Conservation (phyloP, 2,329 filamentous ascomycete species). For the Diaporthe sp. region DNA sequence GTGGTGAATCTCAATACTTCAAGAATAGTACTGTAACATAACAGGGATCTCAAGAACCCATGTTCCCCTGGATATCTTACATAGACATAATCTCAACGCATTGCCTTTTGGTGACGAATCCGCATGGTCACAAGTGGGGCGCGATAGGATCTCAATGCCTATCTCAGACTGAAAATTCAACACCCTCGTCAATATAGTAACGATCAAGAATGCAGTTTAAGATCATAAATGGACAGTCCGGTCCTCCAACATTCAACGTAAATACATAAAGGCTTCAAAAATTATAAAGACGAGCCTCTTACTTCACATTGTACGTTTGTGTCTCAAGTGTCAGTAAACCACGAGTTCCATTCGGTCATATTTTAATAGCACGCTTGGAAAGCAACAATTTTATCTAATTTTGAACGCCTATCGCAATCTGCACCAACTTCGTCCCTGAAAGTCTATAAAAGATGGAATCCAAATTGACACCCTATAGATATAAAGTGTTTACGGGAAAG, state of each 20-base stretch:
- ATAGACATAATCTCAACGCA: background rate
- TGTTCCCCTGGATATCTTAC: background rate
- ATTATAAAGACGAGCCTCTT: background rate
- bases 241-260: background rate
- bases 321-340: background rate
- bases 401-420: too few relatives aligned
- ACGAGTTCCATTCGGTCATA: background rate
- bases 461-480: background rate
- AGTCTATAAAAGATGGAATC: background rate
- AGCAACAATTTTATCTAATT: background rate
- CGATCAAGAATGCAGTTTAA: background rate
- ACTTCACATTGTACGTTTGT: background rate
- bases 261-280: background rate
- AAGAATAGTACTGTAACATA: background rate
- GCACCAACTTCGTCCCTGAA: background rate
- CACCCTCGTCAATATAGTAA: background rate
- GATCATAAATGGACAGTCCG: background rate
- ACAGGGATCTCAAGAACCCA: background rate
- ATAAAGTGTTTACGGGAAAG: background rate
- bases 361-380: background rate
- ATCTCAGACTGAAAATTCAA: background rate
- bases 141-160: background rate
- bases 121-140: background rate
- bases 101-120: background rate
- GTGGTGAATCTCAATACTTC: background rate